Percentiles rank a stretch among this genome's conserved stretches.
phyloP scores from a whole-genome alignment of 495 filamentous ascomycete genomes.

The Penicillium bovifimosum region DNA sequence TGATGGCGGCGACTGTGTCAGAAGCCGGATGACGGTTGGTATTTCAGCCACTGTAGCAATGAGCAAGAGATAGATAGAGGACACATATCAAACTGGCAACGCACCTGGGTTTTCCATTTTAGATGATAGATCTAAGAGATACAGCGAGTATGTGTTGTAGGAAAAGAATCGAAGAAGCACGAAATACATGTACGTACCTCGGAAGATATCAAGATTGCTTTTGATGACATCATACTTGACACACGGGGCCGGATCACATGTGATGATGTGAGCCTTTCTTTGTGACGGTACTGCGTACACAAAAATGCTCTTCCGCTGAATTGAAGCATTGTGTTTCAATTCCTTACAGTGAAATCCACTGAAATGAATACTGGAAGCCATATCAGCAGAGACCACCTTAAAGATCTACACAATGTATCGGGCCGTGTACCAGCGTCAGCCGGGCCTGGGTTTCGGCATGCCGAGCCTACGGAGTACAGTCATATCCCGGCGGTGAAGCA shows the following conservation, averaged over 20 bases:
- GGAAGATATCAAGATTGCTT: not conserved
- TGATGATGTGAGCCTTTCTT: not conserved
- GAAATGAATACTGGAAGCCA: not conserved
- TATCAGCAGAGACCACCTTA: too few relatives aligned
- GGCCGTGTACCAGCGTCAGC: not conserved
- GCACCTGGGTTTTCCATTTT: constrained; percentile 41
- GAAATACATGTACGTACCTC: not conserved
- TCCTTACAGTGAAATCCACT: too few relatives aligned
- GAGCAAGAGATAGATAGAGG: not conserved
- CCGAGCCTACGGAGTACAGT: not conserved
- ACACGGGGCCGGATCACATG: not conserved
- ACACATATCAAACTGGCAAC: not conserved
- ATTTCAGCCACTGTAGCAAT: constrained; percentile 46
- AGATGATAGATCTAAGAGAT: not conserved
- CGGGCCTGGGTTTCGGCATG: not conserved
- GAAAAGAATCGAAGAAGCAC: not conserved
- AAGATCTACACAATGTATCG: too few relatives aligned
- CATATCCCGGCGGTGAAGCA: not conserved
- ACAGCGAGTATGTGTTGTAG: not conserved
- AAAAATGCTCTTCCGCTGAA: too few relatives aligned
- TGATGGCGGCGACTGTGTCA: constrained; percentile 59
- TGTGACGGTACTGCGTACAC: too few relatives aligned
- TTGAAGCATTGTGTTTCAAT: too few relatives aligned
- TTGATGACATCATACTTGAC: constrained; percentile 16
- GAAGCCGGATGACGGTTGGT: constrained; percentile 53